Base-by-base conservation (phyloP, 441 rosid genomes). In the Erysimum cheiri region DNA sequence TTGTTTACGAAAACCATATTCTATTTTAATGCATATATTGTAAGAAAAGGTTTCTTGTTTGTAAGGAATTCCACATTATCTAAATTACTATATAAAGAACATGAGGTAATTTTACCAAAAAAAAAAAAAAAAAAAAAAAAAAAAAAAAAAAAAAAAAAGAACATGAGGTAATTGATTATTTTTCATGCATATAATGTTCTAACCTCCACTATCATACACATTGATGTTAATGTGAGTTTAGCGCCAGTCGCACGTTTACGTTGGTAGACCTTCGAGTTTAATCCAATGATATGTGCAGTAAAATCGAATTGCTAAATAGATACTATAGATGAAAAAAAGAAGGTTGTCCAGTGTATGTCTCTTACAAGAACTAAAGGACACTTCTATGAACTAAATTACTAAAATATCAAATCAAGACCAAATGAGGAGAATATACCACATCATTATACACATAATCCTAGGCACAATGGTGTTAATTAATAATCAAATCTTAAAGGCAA, bases 341-440 rank as follows among this genome's bases (percentile, higher is more conserved):
- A 19, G 22, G 11, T 8, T 35, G 3, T 50, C 36, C 22, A 44
- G 35, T 37, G 69, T 65, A 67, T 78, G 85, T 61, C 87, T 77
- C 83, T 80, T 64, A 32, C 57, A 64, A 67, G 67, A 76, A 40
- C 60, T 15, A 67, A 80, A 80, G 64, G 85, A 72, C 88, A 79
- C 49, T 53, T 24, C 37, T 63, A 43, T 5, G 44, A 58, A n/a
- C n/a, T n/a, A n/a, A n/a, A n/a, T n/a, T n/a, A 61, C 54, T 43
- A 74, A 62, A 69, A 55, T 44, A 56, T 54, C 14, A 44, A 54
- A 24, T 15, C 32, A 49, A 70, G 5, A 37, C 52, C 15, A 28
- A 49, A 48, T 48, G 71, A 33, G n/a, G 63, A 40, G 46, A 57
- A 65, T 48, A 40, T 5, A 48, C 11, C 40, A 19, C 14, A 60